Evolutionary conservation across 2,329 filamentous ascomycete species (phyloP), one percentile per base, ranked within the genome.

Genomic region (Fusarium sp.): DNA sequence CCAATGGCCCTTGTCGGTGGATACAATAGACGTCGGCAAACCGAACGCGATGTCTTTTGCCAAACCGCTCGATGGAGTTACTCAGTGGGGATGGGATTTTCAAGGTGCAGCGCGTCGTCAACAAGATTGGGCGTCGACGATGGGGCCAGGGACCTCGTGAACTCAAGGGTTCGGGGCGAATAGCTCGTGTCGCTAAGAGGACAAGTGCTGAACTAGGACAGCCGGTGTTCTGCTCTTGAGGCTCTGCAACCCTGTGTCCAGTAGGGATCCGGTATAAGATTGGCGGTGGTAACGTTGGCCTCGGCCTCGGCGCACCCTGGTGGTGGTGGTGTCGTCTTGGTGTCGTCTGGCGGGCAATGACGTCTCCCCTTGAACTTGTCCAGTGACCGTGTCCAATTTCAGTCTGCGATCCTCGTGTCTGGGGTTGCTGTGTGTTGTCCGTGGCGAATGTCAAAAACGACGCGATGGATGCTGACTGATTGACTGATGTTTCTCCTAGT

Each of bases 221-320:
- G 60, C 75, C 41, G 57, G 63, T 59, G 57, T 56, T 54, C 63
- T 60, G 54, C n/a, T 68, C 54, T 67, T 78, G 75, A 77, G 75
- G 76, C 76, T 77, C 76, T 77, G 76, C 72, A 68, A 73, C 60
- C 66, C 43, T 70, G 35, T 43, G 60, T n/a, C 61, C n/a, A 41
- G 61, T 27, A 57, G 48, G 50, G 43, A 65, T 60, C 63, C 30
- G 41, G 41, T 50, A 45, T 27, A 60, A 58, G 52, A 56, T 37
- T 74, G 59, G 52, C 63, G 34, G 64, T 62, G 64, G 68, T 66
- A 74, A 71, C 71, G 68, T 68, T 73, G 61, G 54, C 34, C 60
- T 68, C 25, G 64, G 64, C 32, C 64, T 64, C 59, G 41, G 54
- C 48, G 61, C 58, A 54, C 48, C 45, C 41, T 57, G 61, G 11